Base-by-base conservation (phyloP, 345 rosid species). In the Gossypium sturtianum region DNA sequence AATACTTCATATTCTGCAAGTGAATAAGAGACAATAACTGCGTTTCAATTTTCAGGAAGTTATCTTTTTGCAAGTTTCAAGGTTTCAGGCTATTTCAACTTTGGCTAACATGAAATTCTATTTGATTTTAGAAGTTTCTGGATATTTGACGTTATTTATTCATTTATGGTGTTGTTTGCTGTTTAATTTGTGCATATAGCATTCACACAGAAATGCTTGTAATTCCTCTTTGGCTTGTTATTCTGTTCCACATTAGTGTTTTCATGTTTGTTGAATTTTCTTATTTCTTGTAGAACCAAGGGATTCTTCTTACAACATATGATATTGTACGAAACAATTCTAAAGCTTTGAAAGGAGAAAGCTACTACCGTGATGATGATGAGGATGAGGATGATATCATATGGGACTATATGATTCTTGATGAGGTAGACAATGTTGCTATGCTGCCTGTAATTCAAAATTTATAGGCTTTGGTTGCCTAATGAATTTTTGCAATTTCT, bases 351-450 rank as follows among this genome's bases (percentile, higher is more conserved):
- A 80, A 76, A 66, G 99, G 98, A 53, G 76, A 73, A 71, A 29
- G 19, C 77, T 82, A 83, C 75, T 79, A 71, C 73, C 17, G 41
- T 58, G 90, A 87, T 65, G 93, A 90, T 53, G 84, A 81, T 17
- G 74, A 71, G 53, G 97, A 34, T 34, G 38, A 87, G 38, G 90
- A 93, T 77, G 84, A 81, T 64, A 66, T 80, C 77, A 70, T 78
- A 69, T 93, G 99, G 99, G 98, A 95, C 81, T 95, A 95, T 81
- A 90, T 95, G 96, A 89, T 95, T 77, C 97, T 95, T 25, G 99
- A 95, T 64, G 99, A 95, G 99, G 99, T 95, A 82, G 23, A 43
- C 57, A 48, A 29, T 51, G 6, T 43, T 47, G 6, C n/a, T 3
- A 45, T 63, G 44, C 23, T 13, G 23, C 43, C 59, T 73, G 4